Evolutionary conservation across 2,329 filamentous ascomycete genomes (phyloP).

Genomic region (Penicillium brasilianum): DNA sequence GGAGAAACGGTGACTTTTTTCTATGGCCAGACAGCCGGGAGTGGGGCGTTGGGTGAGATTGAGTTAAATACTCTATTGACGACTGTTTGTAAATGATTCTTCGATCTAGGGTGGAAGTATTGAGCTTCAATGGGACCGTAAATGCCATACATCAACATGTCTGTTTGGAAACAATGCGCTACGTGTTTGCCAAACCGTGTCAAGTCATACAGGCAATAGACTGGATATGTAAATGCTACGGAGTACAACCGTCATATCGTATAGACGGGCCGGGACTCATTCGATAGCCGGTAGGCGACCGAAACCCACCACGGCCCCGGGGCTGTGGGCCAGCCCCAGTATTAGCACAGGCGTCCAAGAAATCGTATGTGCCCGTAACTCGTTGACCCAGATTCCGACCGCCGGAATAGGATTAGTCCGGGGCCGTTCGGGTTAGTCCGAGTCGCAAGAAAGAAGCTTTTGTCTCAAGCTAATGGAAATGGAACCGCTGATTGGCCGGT

Average conservation of each 20-base stretch:
- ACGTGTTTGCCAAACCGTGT: too few species aligned
- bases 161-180: too few species aligned
- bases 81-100: background rate
- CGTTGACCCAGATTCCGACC: background rate
- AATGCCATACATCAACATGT: too few species aligned
- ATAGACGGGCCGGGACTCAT: too few species aligned
- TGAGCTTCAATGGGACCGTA: too few species aligned
- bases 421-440: background rate
- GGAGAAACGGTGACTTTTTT: too few species aligned
- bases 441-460: background rate
- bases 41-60: constrained; percentile 2
- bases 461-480: constrained; percentile 3
- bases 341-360: background rate
- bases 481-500: constrained; percentile 14
- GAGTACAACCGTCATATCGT: too few species aligned
- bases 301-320: background rate
- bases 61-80: background rate
- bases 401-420: constrained; percentile 13
- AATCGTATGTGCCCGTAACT: too few species aligned
- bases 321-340: background rate
- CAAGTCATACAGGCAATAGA: too few species aligned
- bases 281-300: background rate
- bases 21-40: background rate
- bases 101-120: background rate
- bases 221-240: too few species aligned